Conservation (phyloP, 176 grass and related monocot genomes). For the Themeda triandra region DNA sequence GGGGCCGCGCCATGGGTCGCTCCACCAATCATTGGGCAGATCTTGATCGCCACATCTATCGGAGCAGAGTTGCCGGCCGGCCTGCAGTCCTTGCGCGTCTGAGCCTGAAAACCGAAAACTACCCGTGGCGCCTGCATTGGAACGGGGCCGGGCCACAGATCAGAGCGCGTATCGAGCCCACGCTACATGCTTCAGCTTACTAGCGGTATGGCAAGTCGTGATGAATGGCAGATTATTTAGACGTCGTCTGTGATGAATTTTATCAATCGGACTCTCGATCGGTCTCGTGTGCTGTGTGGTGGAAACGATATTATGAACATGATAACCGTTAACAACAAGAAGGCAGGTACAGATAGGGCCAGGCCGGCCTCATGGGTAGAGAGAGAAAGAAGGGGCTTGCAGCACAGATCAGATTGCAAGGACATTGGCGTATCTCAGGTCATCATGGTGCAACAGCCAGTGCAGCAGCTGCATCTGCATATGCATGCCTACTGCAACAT, state of each 20-base stretch:
- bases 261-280: background rate
- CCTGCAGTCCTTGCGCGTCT: background rate
- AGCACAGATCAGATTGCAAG: background rate
- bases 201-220: no score
- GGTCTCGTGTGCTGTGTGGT: background rate
- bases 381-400: background rate
- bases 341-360: background rate
- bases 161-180: no score
- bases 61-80: background rate
- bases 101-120: slow-evolving; percentile 11
- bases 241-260: no score
- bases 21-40: background rate
- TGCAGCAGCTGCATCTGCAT: background rate
- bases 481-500: background rate
- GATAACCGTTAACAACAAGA: background rate
- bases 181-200: no score
- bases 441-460: slow-evolving; percentile 6
- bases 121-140: background rate
- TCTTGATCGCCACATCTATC: background rate
- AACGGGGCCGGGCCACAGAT: background rate
- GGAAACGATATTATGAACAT: background rate
- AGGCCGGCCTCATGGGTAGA: background rate
- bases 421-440: slow-evolving; percentile 6
- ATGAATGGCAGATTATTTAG: no score
- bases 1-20: background rate